A percentile compares a stretch with the other conserved stretches of the same genome.
Conservation (phyloP, 164 flowering plant genomes). For the Akebia trifoliata region DNA sequence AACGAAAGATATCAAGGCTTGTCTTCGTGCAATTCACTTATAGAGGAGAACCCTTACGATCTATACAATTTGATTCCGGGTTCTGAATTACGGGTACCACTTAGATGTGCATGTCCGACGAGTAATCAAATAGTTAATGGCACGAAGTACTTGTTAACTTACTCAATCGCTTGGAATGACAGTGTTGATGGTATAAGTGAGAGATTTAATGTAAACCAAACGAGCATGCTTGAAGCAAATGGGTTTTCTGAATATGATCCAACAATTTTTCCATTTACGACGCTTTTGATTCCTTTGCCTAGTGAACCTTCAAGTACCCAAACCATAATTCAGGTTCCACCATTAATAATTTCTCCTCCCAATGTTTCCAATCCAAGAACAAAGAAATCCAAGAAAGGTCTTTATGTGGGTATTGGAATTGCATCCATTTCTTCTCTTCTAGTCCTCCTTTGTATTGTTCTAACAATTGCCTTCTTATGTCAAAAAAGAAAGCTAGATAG, state of each 20-base stretch:
- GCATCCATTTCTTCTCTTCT: constrained; percentile 19
- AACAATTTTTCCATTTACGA: constrained; percentile 39
- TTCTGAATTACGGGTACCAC: constrained; percentile 37
- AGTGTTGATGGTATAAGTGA: constrained; percentile 25
- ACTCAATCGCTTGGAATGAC: constrained; percentile 33
- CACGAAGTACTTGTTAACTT: constrained; percentile 41
- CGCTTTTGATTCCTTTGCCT: constrained; percentile 48
- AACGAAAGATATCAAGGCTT: constrained; percentile 39
- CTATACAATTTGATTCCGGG: constrained; percentile 19
- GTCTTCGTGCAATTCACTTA: constrained; percentile 38
- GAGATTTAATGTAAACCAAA: constrained; percentile 31
- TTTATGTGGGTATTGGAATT: constrained; percentile 19
- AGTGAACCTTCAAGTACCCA: constrained; percentile 37
- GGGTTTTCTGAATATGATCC: constrained; percentile 16
- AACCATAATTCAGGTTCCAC: constrained; percentile 22
- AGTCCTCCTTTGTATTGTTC: not conserved
- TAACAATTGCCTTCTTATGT: constrained; percentile 1
- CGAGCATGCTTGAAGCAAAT: constrained; percentile 41
- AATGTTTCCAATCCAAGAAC: not conserved
- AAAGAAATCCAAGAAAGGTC: constrained; percentile 13
- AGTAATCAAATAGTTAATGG: constrained; percentile 38
- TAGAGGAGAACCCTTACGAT: constrained; percentile 16
- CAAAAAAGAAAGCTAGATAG: constrained; percentile 16
- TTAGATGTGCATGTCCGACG: constrained; percentile 71
- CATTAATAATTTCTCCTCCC: not conserved